A percentile compares a stretch with the other conserved stretches of the same genome.
phyloP scores from a whole-genome alignment of 495 filamentous ascomycete genomes.

The Penicillium soppii region DNA sequence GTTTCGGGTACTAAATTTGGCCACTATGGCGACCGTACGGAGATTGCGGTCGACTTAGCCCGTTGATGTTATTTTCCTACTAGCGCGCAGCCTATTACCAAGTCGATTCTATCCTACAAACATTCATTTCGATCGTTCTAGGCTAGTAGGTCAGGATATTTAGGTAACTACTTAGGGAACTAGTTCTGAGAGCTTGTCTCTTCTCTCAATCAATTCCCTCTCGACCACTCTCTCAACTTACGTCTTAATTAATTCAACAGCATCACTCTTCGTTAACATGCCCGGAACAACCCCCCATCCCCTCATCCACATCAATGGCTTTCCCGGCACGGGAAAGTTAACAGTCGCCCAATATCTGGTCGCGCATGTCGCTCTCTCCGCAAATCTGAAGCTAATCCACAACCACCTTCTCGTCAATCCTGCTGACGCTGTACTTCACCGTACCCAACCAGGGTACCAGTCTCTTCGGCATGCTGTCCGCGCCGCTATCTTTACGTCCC shows the following conservation, averaged over 20 bases:
- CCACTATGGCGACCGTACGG: too few species aligned
- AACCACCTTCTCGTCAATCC: conserved; percentile 6
- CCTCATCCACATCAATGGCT: neutral
- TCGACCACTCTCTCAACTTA: neutral
- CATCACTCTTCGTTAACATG: neutral
- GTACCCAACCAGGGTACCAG: conserved; percentile 2
- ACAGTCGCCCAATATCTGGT: neutral
- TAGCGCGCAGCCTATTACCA: too few species aligned
- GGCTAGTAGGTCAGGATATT: too few species aligned
- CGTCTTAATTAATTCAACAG: too few species aligned
- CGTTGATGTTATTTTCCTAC: too few species aligned
- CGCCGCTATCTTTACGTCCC: neutral
- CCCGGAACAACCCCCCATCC: neutral
- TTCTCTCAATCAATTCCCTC: neutral
- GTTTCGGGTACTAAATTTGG: too few species aligned
- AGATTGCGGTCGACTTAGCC: too few species aligned
- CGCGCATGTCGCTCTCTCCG: too few species aligned
- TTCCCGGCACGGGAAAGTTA: neutral
- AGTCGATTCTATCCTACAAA: too few species aligned
- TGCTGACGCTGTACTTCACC: conserved; percentile 3
- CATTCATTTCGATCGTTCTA: too few species aligned
- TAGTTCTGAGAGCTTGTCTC: neutral
- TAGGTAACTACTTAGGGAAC: too few species aligned
- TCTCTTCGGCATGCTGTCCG: neutral
- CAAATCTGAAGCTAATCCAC: neutral